These are phyloP conservation scores for Stellera chamaejasme DNA, from an alignment of 345 rosid genomes.

Conservation along the genomic window DNA sequence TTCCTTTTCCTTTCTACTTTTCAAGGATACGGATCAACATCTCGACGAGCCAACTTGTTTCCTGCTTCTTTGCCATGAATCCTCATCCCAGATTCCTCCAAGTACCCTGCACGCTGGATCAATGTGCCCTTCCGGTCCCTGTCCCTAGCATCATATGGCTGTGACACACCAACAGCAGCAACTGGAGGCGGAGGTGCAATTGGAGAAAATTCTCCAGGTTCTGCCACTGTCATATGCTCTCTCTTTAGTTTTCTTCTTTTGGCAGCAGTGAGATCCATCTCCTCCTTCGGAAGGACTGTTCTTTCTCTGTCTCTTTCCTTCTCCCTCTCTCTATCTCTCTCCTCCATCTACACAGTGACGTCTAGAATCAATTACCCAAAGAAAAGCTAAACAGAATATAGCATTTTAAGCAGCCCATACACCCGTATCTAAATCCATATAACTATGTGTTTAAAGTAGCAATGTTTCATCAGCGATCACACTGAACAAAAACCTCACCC, in stretches of 20 bases:
- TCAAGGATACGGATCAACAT: slow-evolving; percentile 88
- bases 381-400: no score
- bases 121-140: slow-evolving; percentile 56
- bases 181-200: slow-evolving; percentile 46
- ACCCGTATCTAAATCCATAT: no score
- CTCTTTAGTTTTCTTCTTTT: slow-evolving; percentile 90
- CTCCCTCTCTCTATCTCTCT: slow-evolving; percentile 67
- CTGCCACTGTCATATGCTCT: slow-evolving; percentile 68
- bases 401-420: no score
- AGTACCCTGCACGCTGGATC: slow-evolving; percentile 58
- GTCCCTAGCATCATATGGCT: slow-evolving; percentile 73
- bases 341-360: slow-evolving; percentile 54
- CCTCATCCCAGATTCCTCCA: slow-evolving; percentile 70
- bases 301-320: slow-evolving; percentile 71
- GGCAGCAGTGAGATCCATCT: slow-evolving; percentile 52
- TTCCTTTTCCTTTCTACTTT: neutral
- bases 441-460: no score
- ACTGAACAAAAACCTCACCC: no score
- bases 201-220: slow-evolving; percentile 82
- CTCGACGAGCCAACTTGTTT: slow-evolving; percentile 85
- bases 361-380: neutral
- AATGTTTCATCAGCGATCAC: no score
- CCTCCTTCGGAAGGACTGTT: slow-evolving; percentile 62
- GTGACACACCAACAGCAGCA: slow-evolving; percentile 42
- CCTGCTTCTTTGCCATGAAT: slow-evolving; percentile 71